Percentiles rank a stretch among this genome's conserved stretches.
phyloP scores from a whole-genome alignment of 805 yeast species.

The Gaillardinia entomophila region DNA sequence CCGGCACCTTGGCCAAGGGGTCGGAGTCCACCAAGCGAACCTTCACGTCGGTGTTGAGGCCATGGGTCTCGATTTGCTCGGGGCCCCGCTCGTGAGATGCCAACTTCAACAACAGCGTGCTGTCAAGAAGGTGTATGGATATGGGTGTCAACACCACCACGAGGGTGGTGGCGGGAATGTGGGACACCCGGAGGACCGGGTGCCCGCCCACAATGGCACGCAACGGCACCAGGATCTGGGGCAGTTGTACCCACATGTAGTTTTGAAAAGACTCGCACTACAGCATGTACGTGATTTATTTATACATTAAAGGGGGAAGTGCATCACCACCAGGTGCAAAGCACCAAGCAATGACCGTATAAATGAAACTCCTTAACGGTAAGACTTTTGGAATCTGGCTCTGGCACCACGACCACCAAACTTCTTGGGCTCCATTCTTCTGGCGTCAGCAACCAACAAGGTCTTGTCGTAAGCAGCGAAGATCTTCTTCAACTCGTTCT shows the following conservation, averaged over 20 bases:
- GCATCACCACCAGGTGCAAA: neutral
- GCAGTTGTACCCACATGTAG: neutral
- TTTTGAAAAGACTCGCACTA: neutral
- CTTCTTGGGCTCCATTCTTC: conserved; percentile 99
- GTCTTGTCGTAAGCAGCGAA: conserved; percentile 98
- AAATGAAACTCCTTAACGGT: conserved; percentile 71
- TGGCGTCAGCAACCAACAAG: conserved; percentile 97
- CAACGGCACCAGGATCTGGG: neutral
- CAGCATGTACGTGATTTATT: neutral
- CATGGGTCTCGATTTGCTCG: conserved; percentile 9
- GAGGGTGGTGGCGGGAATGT: conserved; percentile 22
- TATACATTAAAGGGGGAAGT: neutral
- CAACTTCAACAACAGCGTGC: conserved; percentile 6
- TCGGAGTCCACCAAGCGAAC: conserved; percentile 36
- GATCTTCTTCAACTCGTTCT: conserved; percentile 98
- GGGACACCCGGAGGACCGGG: conserved; percentile 14
- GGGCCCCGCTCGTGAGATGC: conserved; percentile 8
- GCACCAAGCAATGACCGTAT: neutral
- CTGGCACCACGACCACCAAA: conserved; percentile 99
- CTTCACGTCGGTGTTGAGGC: conserved; percentile 1
- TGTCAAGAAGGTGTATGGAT: neutral
- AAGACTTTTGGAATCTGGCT: conserved; percentile 99
- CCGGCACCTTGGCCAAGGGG: conserved; percentile 16
- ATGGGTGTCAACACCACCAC: neutral
- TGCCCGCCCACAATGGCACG: no score